A percentile compares a stretch with the other conserved stretches of the same genome.
These are phyloP conservation scores for Taxawa tesnikishii DNA, from an alignment of 2,329 filamentous ascomycete genomes.

Conservation along the genomic window DNA sequence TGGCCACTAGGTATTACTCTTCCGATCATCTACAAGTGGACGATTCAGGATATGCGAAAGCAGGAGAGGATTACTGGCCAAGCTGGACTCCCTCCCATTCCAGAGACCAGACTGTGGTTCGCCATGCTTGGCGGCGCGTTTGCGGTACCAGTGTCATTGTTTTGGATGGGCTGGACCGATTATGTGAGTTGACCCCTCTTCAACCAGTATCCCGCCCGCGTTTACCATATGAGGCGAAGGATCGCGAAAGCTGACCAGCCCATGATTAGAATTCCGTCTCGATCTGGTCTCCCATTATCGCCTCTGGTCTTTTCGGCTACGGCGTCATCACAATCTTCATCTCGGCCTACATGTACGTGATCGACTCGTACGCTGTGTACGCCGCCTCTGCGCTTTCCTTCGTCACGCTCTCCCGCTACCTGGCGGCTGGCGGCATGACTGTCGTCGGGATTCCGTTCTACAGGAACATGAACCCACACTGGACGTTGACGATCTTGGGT, in stretches of 20 bases:
- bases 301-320: conserved; percentile 31
- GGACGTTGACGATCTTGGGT: conserved; percentile 28
- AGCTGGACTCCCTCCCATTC: conserved; percentile 3
- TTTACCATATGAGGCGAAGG: neutral
- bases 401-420: conserved; percentile 19
- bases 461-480: conserved; percentile 26
- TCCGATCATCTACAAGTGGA: conserved; percentile 6
- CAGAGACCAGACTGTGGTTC: conserved; percentile 30
- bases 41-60: conserved; percentile 5
- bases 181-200: too few relatives aligned
- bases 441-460: conserved; percentile 28
- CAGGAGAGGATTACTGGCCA: conserved; percentile 5
- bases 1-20: conserved; percentile 11
- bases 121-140: conserved; percentile 30
- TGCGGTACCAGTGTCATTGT: conserved; percentile 33
- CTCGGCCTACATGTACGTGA: conserved; percentile 21
- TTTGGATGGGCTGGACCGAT: conserved; percentile 40
- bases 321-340: conserved; percentile 34
- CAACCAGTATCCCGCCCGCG: neutral
- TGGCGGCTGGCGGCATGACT: conserved; percentile 27
- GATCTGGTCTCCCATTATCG: conserved; percentile 34
- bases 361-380: conserved; percentile 28
- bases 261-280: conserved; percentile 20
- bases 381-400: conserved; percentile 29
- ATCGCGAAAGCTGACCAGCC: neutral